These are phyloP conservation scores for Inga oerstediana DNA, from an alignment of 306 rosid genomes.

Conservation along the genomic window DNA sequence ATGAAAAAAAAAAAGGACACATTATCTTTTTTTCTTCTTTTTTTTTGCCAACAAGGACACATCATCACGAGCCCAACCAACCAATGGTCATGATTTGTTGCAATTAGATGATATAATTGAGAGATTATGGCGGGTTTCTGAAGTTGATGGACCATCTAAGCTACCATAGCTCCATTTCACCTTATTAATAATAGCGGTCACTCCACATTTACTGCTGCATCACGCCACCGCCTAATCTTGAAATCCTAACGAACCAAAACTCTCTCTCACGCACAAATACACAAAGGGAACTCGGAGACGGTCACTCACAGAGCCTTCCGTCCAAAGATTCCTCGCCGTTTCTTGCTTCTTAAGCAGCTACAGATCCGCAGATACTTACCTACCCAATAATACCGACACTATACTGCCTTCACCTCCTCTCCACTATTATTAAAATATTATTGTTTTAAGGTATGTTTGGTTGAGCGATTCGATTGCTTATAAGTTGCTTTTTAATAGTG, in stretches of 20 bases:
- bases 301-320: constrained; percentile 35
- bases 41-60: background rate
- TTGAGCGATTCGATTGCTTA: no score
- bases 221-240: constrained; percentile 37
- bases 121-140: constrained; percentile 24
- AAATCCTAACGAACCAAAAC: constrained; percentile 18
- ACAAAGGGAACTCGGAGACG: background rate
- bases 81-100: background rate
- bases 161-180: constrained; percentile 39
- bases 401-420: constrained; percentile 22
- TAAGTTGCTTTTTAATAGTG: no score
- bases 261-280: background rate
- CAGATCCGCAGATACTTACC: constrained; percentile 33
- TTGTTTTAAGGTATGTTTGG: no score
- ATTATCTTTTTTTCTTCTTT: background rate
- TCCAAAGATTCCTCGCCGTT: constrained; percentile 42
- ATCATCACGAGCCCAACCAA: background rate
- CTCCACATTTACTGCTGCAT: constrained; percentile 34
- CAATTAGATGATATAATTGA: constrained; percentile 32
- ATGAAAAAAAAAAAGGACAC: background rate
- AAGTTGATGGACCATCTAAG: constrained; percentile 48
- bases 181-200: constrained; percentile 32
- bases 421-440: background rate
- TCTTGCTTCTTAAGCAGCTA: constrained; percentile 50
- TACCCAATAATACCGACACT: constrained; percentile 21